These are phyloP conservation scores for Ophiostoma pallidulum DNA, from an alignment of 2,329 filamentous ascomycete species.

Conservation along the genomic window DNA sequence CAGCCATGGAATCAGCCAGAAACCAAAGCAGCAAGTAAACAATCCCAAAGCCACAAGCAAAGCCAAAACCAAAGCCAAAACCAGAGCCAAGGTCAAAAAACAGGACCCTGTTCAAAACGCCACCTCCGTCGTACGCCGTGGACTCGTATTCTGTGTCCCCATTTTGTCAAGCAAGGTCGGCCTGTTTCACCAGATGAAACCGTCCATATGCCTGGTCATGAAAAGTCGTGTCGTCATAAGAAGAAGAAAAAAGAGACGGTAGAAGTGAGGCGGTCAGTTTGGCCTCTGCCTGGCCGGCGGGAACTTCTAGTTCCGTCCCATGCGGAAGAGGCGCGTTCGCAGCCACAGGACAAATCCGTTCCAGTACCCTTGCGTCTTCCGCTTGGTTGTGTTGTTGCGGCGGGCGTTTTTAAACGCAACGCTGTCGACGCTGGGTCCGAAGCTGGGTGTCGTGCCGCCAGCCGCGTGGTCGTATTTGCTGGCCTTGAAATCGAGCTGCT, in stretches of 20 bases:
- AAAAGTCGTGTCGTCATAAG: slow-evolving; percentile 12
- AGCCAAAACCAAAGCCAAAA: not conserved
- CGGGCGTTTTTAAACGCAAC: slow-evolving; percentile 35
- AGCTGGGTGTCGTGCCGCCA: slow-evolving; percentile 23
- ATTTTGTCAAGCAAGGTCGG: not conserved
- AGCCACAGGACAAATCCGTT: slow-evolving; percentile 56
- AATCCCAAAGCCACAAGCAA: not conserved
- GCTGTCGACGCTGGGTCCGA: slow-evolving; percentile 30
- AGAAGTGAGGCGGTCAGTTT: not conserved
- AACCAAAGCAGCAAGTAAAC: too few species aligned
- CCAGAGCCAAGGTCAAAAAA: not conserved
- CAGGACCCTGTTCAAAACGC: slow-evolving; percentile 3
- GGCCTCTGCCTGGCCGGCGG: not conserved
- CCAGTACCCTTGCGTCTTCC: slow-evolving; percentile 53
- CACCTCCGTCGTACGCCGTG: not conserved
- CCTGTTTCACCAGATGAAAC: not conserved
- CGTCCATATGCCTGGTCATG: slow-evolving; percentile 7
- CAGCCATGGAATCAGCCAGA: too few species aligned
- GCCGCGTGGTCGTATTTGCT: slow-evolving; percentile 38
- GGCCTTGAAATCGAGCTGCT: slow-evolving; percentile 33
- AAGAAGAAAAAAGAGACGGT: not conserved
- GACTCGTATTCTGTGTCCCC: slow-evolving; percentile 7
- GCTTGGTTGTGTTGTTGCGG: slow-evolving; percentile 42
- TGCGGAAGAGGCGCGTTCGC: slow-evolving; percentile 41
- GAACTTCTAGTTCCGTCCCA: slow-evolving; percentile 14